Percentiles rank a stretch among this genome's conserved stretches.
phyloP scores from a whole-genome alignment of 2,329 filamentous ascomycete species.

The Neophaeococcomyces aloes region DNA sequence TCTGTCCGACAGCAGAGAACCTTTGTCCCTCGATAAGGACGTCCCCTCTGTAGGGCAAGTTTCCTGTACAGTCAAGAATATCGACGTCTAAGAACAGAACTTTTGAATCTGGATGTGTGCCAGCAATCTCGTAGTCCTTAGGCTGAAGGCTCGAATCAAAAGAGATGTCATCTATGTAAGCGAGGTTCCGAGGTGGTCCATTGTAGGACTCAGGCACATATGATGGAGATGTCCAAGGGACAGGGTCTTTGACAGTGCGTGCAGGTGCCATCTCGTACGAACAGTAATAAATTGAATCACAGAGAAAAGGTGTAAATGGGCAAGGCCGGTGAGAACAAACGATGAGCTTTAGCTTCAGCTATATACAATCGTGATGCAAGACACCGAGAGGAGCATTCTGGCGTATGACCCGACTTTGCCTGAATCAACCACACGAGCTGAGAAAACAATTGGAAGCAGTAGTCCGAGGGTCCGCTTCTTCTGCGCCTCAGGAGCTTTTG shows the following conservation, averaged over 20 bases:
- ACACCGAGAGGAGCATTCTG: too few relatives aligned
- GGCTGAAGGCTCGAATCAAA: constrained; percentile 27
- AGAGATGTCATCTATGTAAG: constrained; percentile 23
- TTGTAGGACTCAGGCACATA: constrained; percentile 14
- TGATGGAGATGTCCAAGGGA: constrained; percentile 11
- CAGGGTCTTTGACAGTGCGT: constrained; percentile 8
- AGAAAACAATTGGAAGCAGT: too few relatives aligned
- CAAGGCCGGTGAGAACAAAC: too few relatives aligned
- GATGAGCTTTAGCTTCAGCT: too few relatives aligned
- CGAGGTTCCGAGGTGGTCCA: constrained; percentile 23
- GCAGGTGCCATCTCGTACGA: constrained; percentile 13
- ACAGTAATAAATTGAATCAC: too few relatives aligned
- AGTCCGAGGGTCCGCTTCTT: too few relatives aligned
- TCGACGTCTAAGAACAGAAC: constrained; percentile 32
- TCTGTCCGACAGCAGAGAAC: constrained; percentile 26
- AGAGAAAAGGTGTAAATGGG: too few relatives aligned
- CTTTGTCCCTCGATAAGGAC: constrained; percentile 32
- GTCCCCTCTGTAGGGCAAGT: constrained; percentile 30
- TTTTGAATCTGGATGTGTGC: constrained; percentile 26
- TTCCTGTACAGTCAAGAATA: constrained; percentile 33
- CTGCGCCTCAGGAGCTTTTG: too few relatives aligned
- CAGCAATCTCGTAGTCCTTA: constrained; percentile 27
- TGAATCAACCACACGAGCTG: too few relatives aligned
- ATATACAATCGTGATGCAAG: too few relatives aligned
- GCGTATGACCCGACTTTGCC: too few relatives aligned